Percentiles rank a stretch among this genome's conserved stretches.
These are phyloP conservation scores for Acacia melanoxylon DNA, from an alignment of 306 rosid genomes.

Conservation along the genomic window DNA sequence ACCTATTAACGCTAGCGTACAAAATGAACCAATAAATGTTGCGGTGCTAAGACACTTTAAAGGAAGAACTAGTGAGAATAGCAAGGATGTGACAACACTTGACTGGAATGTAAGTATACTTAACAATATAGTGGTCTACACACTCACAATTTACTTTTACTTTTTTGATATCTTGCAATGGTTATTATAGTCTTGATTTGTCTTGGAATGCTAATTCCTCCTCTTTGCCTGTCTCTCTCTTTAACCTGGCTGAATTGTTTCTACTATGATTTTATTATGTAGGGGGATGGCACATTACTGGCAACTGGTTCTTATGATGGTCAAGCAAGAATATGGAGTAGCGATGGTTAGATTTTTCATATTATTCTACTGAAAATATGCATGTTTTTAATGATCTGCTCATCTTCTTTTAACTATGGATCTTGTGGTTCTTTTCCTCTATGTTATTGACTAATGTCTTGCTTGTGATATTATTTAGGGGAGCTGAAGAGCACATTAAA, in stretches of 20 bases:
- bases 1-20: slow-evolving; percentile 37
- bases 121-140: slow-evolving; percentile 4
- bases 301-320: slow-evolving; percentile 83
- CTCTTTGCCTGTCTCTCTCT: not conserved
- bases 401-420: not conserved
- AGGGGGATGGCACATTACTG: slow-evolving; percentile 67
- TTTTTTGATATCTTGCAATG: not conserved
- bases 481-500: slow-evolving; percentile 52
- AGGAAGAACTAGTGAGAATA: slow-evolving; percentile 62
- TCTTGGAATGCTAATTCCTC: not conserved
- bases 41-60: slow-evolving; percentile 58
- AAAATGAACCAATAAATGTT: slow-evolving; percentile 40
- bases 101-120: slow-evolving; percentile 70
- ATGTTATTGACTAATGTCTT: not conserved
- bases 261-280: not conserved
- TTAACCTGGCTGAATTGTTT: slow-evolving; percentile 18
- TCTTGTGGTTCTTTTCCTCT: not conserved
- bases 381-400: slow-evolving; percentile 11
- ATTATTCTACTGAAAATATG: not conserved
- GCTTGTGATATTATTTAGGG: slow-evolving; percentile 41
- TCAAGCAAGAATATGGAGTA: slow-evolving; percentile 74
- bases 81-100: slow-evolving; percentile 75
- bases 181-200: not conserved
- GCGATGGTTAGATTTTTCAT: slow-evolving; percentile 52
- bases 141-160: not conserved